Evolutionary conservation across 2,329 filamentous ascomycete species (phyloP).

Genomic region (Ophiostoma montium): DNA sequence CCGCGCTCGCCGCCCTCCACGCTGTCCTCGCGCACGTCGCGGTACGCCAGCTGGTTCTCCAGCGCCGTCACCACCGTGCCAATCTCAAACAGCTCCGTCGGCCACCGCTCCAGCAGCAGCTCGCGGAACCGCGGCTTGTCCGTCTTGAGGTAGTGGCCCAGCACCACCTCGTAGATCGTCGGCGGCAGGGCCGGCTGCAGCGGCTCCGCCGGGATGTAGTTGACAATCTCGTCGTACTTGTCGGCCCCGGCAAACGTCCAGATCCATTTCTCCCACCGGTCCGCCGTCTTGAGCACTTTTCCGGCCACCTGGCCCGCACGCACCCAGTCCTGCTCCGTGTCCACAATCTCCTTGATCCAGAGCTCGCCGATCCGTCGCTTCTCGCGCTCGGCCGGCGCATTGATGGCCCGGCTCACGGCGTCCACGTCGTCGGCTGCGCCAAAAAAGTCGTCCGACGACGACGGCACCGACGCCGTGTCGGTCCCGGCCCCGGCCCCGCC

Average conservation of each 20-base stretch:
- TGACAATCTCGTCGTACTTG: constrained; percentile 79
- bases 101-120: constrained; percentile 70
- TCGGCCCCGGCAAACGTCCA: constrained; percentile 79
- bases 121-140: constrained; percentile 65
- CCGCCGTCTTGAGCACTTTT: constrained; percentile 64
- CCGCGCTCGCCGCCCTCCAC: constrained; percentile 59
- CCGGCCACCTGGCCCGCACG: constrained; percentile 68
- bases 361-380: constrained; percentile 84
- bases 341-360: constrained; percentile 79
- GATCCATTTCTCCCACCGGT: constrained; percentile 91
- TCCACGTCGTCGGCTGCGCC: constrained; percentile 22
- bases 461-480: background rate
- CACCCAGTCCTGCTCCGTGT: constrained; percentile 53
- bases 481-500: constrained; percentile 24
- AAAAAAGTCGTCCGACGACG: constrained; percentile 33
- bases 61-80: constrained; percentile 62
- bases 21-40: constrained; percentile 61
- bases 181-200: constrained; percentile 66
- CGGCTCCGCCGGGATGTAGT: constrained; percentile 65
- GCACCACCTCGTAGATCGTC: constrained; percentile 74
- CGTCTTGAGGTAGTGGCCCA: constrained; percentile 74
- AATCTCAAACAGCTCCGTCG: constrained; percentile 70
- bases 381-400: constrained; percentile 65
- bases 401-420: constrained; percentile 40
- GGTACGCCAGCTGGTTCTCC: constrained; percentile 66